These are phyloP conservation scores for Penicillium roqueforti DNA, from an alignment of 495 filamentous ascomycete genomes.

Conservation along the genomic window DNA sequence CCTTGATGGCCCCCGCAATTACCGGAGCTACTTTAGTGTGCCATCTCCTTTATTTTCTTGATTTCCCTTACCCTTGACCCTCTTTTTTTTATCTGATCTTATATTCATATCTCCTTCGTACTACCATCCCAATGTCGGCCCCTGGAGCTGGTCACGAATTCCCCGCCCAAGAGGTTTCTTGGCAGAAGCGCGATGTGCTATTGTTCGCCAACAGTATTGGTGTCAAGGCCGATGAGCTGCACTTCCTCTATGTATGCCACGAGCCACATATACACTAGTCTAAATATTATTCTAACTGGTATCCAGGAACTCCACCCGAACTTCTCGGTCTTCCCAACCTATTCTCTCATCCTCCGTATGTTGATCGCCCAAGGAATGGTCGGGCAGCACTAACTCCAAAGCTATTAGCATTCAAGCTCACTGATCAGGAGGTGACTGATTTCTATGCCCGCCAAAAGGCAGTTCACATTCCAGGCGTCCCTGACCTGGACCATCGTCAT, in stretches of 20 bases:
- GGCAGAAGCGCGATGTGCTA: constrained; percentile 81
- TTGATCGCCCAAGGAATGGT: not conserved
- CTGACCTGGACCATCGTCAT: constrained; percentile 67
- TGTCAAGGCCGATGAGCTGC: constrained; percentile 75
- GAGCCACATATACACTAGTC: not conserved
- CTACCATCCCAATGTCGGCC: constrained; percentile 36
- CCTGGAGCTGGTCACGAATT: constrained; percentile 79
- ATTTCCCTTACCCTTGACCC: not conserved
- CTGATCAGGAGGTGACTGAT: constrained; percentile 73
- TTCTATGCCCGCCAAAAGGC: constrained; percentile 66
- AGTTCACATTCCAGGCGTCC: constrained; percentile 67
- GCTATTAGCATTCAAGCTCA: constrained; percentile 69
- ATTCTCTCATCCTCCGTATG: constrained; percentile 75
- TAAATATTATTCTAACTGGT: not conserved
- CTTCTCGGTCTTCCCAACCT: constrained; percentile 83
- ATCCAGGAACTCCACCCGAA: constrained; percentile 73
- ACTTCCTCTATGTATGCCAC: constrained; percentile 74
- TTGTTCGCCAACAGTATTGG: constrained; percentile 88
- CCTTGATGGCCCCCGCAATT: constrained; percentile 24
- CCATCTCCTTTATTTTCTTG: constrained; percentile 1
- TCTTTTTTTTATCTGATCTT: not conserved
- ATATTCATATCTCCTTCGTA: not conserved
- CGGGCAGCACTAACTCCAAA: constrained; percentile 3
- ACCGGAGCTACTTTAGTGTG: constrained; percentile 19
- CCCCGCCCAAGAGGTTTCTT: constrained; percentile 65